Evolutionary conservation across 2,329 filamentous ascomycete species (phyloP).

Genomic region (Kalmusia sp.): DNA sequence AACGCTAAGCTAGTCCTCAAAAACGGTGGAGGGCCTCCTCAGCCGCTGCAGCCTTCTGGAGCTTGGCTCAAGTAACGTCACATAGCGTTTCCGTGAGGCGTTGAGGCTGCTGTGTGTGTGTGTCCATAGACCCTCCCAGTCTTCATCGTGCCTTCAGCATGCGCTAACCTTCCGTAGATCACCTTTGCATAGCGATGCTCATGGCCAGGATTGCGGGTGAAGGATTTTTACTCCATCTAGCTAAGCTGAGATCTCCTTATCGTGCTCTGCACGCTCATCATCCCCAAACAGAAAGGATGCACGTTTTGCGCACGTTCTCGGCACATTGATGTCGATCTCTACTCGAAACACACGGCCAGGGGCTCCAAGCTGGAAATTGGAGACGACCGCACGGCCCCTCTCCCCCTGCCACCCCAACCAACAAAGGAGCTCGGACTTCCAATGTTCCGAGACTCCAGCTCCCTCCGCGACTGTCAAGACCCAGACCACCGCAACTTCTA

Average conservation of each 20-base stretch:
- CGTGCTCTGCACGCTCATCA: neutral
- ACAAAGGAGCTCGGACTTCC: neutral
- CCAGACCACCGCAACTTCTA: too few species aligned
- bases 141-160: neutral
- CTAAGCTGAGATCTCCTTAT: neutral
- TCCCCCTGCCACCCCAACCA: neutral
- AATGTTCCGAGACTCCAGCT: too few species aligned
- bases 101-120: neutral
- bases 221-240: neutral
- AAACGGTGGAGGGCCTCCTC: too few species aligned
- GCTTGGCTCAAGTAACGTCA: conserved; percentile 1
- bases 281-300: conserved; percentile 2
- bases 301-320: conserved; percentile 1
- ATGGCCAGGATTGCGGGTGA: neutral
- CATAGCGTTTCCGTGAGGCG: neutral
- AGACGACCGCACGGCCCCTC: neutral
- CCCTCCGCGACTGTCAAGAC: too few species aligned
- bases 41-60: too few species aligned
- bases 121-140: neutral
- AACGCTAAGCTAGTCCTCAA: too few species aligned
- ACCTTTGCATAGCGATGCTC: neutral
- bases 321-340: conserved; percentile 4
- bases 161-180: neutral
- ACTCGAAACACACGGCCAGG: too few species aligned
- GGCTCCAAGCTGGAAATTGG: neutral